Evolutionary conservation across 805 yeast species (phyloP), one percentile per base, ranked within the genome.

Genomic region (Starmera pachycereana): DNA sequence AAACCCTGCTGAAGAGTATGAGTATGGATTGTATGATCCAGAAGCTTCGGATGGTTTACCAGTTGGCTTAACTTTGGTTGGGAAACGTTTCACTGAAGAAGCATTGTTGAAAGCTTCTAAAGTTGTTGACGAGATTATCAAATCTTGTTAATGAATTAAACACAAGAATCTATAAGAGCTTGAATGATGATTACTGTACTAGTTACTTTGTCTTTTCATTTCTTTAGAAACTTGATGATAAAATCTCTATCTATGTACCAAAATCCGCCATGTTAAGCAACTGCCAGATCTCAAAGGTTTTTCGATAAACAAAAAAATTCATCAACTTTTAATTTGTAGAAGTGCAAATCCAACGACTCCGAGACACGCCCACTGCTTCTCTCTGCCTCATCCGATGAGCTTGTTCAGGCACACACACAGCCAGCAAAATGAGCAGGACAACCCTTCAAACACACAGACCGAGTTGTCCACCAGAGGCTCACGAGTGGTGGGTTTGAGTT

Each of bases 401-500:
- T 13, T 3, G 12, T 18, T 29, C 14, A n/a, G 11, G 31, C 14
- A 12, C 14, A 32, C n/a, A 16, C 38, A 28, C 10, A 9, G 5
- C 19, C 25, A 12, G 16, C 18, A 27, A 27, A 32, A 22, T 22
- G 27, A 22, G 27, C 27, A 22, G 27, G 27, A 22, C 27, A 22
- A 30, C 9, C 6, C 13, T 11, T 10, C 31, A 35, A 13, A 9
- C 18, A 22, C 19, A 25, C 47, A 37, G 19, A 34, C 44, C 4
- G 55, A 61, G 37, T 54, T 68, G 27, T 56, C 70, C 3, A 55
- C 57, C n/a, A 57, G 60, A 37, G 59, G 57, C 48, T 66, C 76
- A 1, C 67, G 69, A 43, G 68, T 81, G 2, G 86, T 88, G 1
- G 85, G 95, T 12, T 77, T 84, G 0, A 71, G 85, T 11, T 78